Base-by-base conservation (phyloP, 176 grass and related monocot genomes). In the Oryza officinalis region DNA sequence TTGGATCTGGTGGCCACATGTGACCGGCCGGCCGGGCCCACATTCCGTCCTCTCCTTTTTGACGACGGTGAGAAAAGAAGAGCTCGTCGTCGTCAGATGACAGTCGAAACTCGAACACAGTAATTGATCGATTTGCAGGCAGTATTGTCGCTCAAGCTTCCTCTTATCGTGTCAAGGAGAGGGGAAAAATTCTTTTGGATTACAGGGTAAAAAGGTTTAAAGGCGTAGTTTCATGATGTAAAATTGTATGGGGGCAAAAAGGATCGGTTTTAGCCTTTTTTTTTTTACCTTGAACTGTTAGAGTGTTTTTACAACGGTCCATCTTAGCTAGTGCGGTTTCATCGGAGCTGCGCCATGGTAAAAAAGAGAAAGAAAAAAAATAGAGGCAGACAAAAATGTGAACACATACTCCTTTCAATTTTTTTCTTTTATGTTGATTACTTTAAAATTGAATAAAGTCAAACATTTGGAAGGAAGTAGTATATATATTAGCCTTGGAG, bases 1-100 rank as follows among this genome's bases (percentile, higher is more conserved):
- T 78, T 79, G 86, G 67, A 83, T 79, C 74, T 73, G 57, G 12
- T 79, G 75, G 81, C 69, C 32, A 49, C 74, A 79, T 78, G 75
- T 74, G 67, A 69, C 18, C 73, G 15, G 66, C 27, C 1, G 25
- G 40, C 7, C 2, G 54, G 65, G 54, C 80, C 43, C 43, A 78
- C 54, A 5, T 1, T 3, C 18, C 57, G 26, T 35, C 52, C 26
- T 44, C 1, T 6, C 17, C 49, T 54, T 54, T 52, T 54, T 47
- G 45, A 47, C 45, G 15, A 14, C 45, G 15, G 47, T 50, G 15
- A 50, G 14, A 32, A 14, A n/a, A 72, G 4, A 6, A 38, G 77
- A 45, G 50, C 27, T 35, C 79, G 1, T 25, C 11, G 80, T 50
- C 14, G 47, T 65, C 67, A 49, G 54, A 79, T 22, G 41, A 80